phyloP scores from a whole-genome alignment of 1,284 basidiomycete species.

The Microbotryum lychnidis-dioicae region DNA sequence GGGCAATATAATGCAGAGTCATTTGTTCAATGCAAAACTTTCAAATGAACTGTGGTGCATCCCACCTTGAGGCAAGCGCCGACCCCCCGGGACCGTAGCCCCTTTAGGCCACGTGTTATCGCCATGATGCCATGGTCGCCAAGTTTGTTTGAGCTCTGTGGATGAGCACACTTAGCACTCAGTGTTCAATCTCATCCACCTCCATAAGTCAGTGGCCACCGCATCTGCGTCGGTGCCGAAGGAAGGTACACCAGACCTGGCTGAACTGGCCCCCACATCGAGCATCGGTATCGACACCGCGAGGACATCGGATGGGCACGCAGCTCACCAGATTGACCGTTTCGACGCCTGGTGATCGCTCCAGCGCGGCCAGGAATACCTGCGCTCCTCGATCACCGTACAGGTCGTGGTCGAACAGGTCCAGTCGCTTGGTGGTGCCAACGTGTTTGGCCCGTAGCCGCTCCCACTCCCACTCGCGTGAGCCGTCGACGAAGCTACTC shows the following conservation, averaged over 20 bases:
- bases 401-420: conserved; percentile 20
- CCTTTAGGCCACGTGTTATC: conserved; percentile 23
- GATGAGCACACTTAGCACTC: background rate
- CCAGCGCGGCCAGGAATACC: conserved; percentile 11
- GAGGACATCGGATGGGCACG: background rate
- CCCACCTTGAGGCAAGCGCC: conserved; percentile 20
- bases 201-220: too few relatives aligned
- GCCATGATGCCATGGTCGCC: conserved; percentile 24
- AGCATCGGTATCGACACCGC: too few relatives aligned
- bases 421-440: conserved; percentile 19
- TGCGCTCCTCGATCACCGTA: conserved; percentile 13
- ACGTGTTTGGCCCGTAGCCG: conserved; percentile 12
- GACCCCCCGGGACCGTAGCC: conserved; percentile 14
- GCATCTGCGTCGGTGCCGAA: too few relatives aligned
- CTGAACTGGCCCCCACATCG: too few relatives aligned
- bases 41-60: background rate
- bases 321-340: conserved; percentile 10
- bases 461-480: conserved; percentile 19
- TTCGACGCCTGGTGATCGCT: conserved; percentile 15
- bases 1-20: background rate
- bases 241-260: too few relatives aligned
- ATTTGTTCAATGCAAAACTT: too few relatives aligned
- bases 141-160: conserved; percentile 11
- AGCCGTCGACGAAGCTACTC: background rate
- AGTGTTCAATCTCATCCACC: too few relatives aligned